These are phyloP conservation scores for Fusarium anguioides DNA, from an alignment of 2,329 filamentous ascomycete genomes.

Conservation along the genomic window DNA sequence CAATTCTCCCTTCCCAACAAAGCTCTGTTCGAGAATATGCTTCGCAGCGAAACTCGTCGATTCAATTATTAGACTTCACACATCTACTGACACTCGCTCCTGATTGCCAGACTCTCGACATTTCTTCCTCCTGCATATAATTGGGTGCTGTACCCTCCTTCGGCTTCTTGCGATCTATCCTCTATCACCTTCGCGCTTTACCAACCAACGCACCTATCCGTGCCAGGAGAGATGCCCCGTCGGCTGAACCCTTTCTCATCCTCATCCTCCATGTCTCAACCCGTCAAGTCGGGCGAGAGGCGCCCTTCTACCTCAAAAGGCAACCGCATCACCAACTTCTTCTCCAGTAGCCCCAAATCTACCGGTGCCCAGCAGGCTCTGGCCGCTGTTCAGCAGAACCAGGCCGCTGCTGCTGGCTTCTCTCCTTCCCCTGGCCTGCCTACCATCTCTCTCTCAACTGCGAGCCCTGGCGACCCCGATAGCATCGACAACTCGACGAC, in stretches of 20 bases:
- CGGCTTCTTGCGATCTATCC: constrained; percentile 13
- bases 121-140: not conserved
- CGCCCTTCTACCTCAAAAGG: constrained; percentile 73
- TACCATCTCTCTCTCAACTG: constrained; percentile 91
- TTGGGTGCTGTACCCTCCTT: constrained; percentile 11
- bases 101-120: constrained; percentile 13
- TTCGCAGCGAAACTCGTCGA: constrained; percentile 21
- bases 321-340: constrained; percentile 84
- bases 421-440: constrained; percentile 82
- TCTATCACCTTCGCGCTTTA: constrained; percentile 15
- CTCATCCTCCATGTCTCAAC: constrained; percentile 59
- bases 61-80: constrained; percentile 15
- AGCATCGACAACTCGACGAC: constrained; percentile 80
- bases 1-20: not conserved
- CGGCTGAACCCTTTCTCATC: constrained; percentile 69
- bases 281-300: constrained; percentile 65
- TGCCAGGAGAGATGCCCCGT: constrained; percentile 65
- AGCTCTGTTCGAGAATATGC: constrained; percentile 33
- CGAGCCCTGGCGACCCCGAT: constrained; percentile 77
- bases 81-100: constrained; percentile 24
- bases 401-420: constrained; percentile 67
- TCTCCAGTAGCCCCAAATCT: constrained; percentile 81
- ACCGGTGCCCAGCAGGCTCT: constrained; percentile 76
- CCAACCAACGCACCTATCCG: constrained; percentile 17
- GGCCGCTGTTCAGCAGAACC: constrained; percentile 72